Evolutionary conservation across 768 basidiomycete species (phyloP).

Genomic region (Lentinula boryana): DNA sequence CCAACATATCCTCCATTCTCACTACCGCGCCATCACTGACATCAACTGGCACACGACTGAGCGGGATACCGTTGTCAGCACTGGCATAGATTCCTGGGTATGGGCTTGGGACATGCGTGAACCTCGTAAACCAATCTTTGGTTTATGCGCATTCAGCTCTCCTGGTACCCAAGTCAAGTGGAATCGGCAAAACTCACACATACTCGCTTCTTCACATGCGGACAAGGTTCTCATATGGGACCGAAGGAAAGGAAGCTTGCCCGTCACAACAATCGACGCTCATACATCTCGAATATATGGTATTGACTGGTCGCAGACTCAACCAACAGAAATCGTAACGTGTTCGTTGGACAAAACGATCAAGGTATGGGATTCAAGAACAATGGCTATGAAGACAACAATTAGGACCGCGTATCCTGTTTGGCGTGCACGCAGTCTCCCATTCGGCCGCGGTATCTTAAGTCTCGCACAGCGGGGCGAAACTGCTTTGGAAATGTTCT

Average conservation of each 20-base stretch:
- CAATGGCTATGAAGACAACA: slow-evolving; percentile 19
- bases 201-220: slow-evolving; percentile 86
- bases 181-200: slow-evolving; percentile 82
- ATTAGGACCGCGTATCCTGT: slow-evolving; percentile 85
- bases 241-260: slow-evolving; percentile 88
- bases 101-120: slow-evolving; percentile 90
- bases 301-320: slow-evolving; percentile 87
- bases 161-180: slow-evolving; percentile 96
- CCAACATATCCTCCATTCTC: slow-evolving; percentile 78
- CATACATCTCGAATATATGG: slow-evolving; percentile 95
- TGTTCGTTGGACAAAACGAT: slow-evolving; percentile 94
- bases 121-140: slow-evolving; percentile 66
- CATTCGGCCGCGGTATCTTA: slow-evolving; percentile 86
- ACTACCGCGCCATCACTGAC: slow-evolving; percentile 94
- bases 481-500: slow-evolving; percentile 82
- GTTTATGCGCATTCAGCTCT: slow-evolving; percentile 49
- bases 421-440: slow-evolving; percentile 88
- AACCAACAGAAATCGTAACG: slow-evolving; percentile 77
- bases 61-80: slow-evolving; percentile 82
- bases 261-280: slow-evolving; percentile 66
- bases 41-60: slow-evolving; percentile 95
- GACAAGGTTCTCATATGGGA: slow-evolving; percentile 94
- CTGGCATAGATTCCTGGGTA: slow-evolving; percentile 90
- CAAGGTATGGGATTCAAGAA: slow-evolving; percentile 74
- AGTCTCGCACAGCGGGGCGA: slow-evolving; percentile 86